Percentiles rank a stretch among this genome's conserved stretches.
Evolutionary conservation across 129 eudicot genomes (phyloP).

Genomic region (Smallanthus sonchifolius): DNA sequence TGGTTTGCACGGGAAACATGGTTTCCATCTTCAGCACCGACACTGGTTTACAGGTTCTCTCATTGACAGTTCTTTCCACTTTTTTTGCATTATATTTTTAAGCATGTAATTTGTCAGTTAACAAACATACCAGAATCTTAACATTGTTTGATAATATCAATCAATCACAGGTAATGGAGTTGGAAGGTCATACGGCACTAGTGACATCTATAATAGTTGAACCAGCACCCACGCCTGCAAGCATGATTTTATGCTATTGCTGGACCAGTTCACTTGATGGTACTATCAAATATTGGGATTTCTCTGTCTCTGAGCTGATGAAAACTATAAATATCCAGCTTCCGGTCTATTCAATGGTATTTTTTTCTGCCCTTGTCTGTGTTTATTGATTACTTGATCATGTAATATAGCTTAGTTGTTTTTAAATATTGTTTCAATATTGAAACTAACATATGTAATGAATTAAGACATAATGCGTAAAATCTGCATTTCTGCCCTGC

Average conservation of each 20-base stretch:
- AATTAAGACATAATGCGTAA: neutral
- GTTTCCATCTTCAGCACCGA: slow-evolving; percentile 87
- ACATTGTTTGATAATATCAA: neutral
- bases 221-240: slow-evolving; percentile 53
- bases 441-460: neutral
- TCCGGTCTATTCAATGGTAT: slow-evolving; percentile 81
- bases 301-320: slow-evolving; percentile 56
- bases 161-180: slow-evolving; percentile 47
- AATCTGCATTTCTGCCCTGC: neutral
- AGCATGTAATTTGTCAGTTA: neutral
- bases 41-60: slow-evolving; percentile 70
- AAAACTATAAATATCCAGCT: slow-evolving; percentile 50
- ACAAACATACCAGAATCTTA: neutral
- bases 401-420: neutral
- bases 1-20: slow-evolving; percentile 74
- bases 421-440: neutral
- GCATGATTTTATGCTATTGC: slow-evolving; percentile 56
- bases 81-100: neutral
- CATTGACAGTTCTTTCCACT: neutral
- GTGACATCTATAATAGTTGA: slow-evolving; percentile 85
- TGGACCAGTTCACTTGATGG: slow-evolving; percentile 96
- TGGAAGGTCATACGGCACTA: slow-evolving; percentile 75
- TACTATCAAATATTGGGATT: slow-evolving; percentile 88
- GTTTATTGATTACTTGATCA: neutral
- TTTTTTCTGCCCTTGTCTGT: neutral